Evolutionary conservation across 495 filamentous ascomycete genomes (phyloP).

Genomic region (Viridothelium virens): DNA sequence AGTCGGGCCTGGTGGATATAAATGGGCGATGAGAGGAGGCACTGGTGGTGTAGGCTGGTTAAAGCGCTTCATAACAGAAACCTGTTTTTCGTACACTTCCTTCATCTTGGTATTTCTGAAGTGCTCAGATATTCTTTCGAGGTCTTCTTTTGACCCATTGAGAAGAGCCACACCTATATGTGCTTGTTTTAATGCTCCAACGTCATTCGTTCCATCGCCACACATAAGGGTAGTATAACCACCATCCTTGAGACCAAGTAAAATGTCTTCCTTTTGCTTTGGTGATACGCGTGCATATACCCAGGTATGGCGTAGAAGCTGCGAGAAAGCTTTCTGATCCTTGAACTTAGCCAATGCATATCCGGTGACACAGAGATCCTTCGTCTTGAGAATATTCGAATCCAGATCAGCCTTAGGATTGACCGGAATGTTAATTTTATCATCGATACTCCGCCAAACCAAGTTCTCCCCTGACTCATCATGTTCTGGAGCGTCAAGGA

Average conservation of each 20-base stretch:
- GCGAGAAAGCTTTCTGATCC: conserved; percentile 60
- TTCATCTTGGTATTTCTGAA: conserved; percentile 93
- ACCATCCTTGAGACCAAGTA: conserved; percentile 87
- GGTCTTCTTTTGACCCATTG: conserved; percentile 86
- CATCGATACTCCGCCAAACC: conserved; percentile 93
- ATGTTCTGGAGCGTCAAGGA: conserved; percentile 90
- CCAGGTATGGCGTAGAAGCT: conserved; percentile 83
- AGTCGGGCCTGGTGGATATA: conserved; percentile 82
- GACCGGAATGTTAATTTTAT: conserved; percentile 79
- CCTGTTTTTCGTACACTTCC: conserved; percentile 96
- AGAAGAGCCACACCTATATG: conserved; percentile 94
- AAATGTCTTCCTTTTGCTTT: conserved; percentile 98
- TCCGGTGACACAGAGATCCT: conserved; percentile 94
- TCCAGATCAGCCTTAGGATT: conserved; percentile 77
- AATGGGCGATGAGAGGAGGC: conserved; percentile 79
- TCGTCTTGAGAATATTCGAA: conserved; percentile 67
- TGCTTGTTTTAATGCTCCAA: conserved; percentile 95
- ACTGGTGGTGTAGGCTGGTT: conserved; percentile 87
- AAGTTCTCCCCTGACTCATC: conserved; percentile 72
- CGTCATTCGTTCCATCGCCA: conserved; percentile 97
- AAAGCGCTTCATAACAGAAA: conserved; percentile 81
- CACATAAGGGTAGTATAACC: conserved; percentile 99
- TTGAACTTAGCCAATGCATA: conserved; percentile 89
- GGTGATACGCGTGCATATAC: conserved; percentile 97
- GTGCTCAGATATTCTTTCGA: conserved; percentile 86